Evolutionary conservation across 108 stramenopile species (phyloP), one percentile per base, ranked within the genome.

Genomic region (Seminavis robusta): DNA sequence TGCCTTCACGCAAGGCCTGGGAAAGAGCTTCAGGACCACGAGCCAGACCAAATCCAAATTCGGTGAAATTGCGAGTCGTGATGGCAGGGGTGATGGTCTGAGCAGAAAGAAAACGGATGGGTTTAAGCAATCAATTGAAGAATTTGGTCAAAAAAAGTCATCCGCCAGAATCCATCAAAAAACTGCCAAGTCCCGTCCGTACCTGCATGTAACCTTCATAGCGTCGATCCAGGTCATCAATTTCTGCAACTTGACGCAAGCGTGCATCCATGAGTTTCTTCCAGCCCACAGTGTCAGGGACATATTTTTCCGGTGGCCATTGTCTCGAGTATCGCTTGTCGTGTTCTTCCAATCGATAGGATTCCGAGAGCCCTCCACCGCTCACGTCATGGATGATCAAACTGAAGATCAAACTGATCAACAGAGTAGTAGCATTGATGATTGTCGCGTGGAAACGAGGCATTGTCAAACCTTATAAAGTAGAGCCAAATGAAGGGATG

Each of bases 11-110:
- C 23, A 90, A 47, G 2, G 61, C 67, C 0, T 78, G 72, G 21
- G 84, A 52, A 13, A 90, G 45, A 10, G 67, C 77, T n/a, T 72
- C 59, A 2, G 84, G 82, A 23, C 77, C 84, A 30, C 65, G 58
- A 0, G 84, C 81, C 34, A 90, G 33, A 0, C 73, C 84, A 69
- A 80, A 90, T 20, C 89, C 89, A 32, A 69, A 65, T 37, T 85
- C 77, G 11, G 88, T 90, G 65, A 86, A 90, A 44, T 81, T 83
- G 15, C 65, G 71, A 17, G 57, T 34, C 10, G 74, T 23, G 19
- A 83, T 30, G 8, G 70, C 71, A 49, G 67, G 53, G 43, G 67
- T 53, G 39, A 84, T 47, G 3, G 68, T 62, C 36, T 75, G 66
- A 44, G 57, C 16, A 46, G 36, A 9, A 37, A 13, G 36, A 37